Evolutionary conservation across 352 stramenopile genomes (phyloP).

Genomic region (Elongisporangium anandrum): DNA sequence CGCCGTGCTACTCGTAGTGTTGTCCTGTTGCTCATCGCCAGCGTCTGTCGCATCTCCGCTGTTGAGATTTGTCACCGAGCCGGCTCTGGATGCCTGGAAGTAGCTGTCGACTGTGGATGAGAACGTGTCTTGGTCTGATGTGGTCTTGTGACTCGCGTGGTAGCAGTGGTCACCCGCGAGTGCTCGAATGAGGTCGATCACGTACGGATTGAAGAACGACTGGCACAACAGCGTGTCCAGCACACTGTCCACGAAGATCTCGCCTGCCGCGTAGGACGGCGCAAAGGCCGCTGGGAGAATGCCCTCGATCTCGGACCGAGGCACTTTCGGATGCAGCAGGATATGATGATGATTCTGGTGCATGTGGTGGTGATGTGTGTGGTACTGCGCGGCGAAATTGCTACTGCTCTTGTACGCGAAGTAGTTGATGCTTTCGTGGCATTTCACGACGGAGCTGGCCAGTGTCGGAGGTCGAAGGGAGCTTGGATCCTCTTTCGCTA

Average conservation of each 20-base stretch:
- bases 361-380: constrained; percentile 2
- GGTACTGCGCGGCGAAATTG: constrained; percentile 2
- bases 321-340: constrained; percentile 9
- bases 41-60: not conserved
- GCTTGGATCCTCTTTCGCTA: not conserved
- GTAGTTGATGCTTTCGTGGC: constrained; percentile 48
- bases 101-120: constrained; percentile 25
- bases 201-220: constrained; percentile 73
- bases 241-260: constrained; percentile 56
- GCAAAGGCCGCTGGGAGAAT: constrained; percentile 30
- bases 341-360: not conserved
- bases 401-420: constrained; percentile 48
- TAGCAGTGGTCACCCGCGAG: constrained; percentile 43
- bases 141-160: constrained; percentile 2
- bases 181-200: constrained; percentile 48
- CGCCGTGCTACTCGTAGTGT: not conserved
- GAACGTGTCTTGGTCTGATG: constrained; percentile 15
- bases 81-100: constrained; percentile 6
- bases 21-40: not conserved
- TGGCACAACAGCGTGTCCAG: constrained; percentile 64
- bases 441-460: constrained; percentile 45
- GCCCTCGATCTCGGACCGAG: constrained; percentile 15
- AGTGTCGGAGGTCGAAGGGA: constrained; percentile 9
- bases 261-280: constrained; percentile 44
- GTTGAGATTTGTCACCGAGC: not conserved